Conservation (phyloP, 2,329 filamentous ascomycete species). For the Epichloe hybrida region DNA sequence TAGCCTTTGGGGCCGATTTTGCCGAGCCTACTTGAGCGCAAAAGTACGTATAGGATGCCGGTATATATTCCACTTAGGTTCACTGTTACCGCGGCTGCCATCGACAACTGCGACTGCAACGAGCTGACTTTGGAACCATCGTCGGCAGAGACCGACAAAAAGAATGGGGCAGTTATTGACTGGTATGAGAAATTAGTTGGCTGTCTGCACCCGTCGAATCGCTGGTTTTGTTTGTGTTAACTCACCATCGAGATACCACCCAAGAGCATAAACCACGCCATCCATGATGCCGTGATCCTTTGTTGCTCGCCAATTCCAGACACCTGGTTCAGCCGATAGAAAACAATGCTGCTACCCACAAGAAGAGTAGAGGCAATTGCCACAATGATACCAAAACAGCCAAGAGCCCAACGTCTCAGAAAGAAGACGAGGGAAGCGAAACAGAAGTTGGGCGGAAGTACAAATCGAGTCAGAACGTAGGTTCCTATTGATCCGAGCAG, state of each 20-base stretch:
- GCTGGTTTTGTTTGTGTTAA: conserved; percentile 5
- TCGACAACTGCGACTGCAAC: conserved; percentile 32
- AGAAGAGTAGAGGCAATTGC: conserved; percentile 37
- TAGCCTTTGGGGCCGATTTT: conserved; percentile 34
- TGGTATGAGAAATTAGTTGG: conserved; percentile 13
- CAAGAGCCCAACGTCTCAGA: conserved; percentile 44
- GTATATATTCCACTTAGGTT: conserved; percentile 54
- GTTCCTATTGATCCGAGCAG: conserved; percentile 38
- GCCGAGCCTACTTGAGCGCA: conserved; percentile 47
- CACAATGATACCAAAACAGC: conserved; percentile 40
- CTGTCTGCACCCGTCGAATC: background rate
- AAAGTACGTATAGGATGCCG: conserved; percentile 51
- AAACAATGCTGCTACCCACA: conserved; percentile 38
- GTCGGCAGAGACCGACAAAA: conserved; percentile 40
- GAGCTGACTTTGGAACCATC: conserved; percentile 23
- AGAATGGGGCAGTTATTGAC: conserved; percentile 50
- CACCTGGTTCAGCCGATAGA: conserved; percentile 40
- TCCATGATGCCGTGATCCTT: conserved; percentile 50
- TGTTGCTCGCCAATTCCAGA: conserved; percentile 43
- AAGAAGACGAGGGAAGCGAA: conserved; percentile 58
- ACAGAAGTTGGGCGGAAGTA: conserved; percentile 44
- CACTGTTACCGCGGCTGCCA: conserved; percentile 51
- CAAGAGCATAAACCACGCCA: conserved; percentile 53
- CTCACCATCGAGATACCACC: conserved; percentile 44
- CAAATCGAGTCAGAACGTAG: conserved; percentile 44